These are phyloP conservation scores for Termitomyces sp. DNA, from an alignment of 768 basidiomycete species.

Conservation along the genomic window DNA sequence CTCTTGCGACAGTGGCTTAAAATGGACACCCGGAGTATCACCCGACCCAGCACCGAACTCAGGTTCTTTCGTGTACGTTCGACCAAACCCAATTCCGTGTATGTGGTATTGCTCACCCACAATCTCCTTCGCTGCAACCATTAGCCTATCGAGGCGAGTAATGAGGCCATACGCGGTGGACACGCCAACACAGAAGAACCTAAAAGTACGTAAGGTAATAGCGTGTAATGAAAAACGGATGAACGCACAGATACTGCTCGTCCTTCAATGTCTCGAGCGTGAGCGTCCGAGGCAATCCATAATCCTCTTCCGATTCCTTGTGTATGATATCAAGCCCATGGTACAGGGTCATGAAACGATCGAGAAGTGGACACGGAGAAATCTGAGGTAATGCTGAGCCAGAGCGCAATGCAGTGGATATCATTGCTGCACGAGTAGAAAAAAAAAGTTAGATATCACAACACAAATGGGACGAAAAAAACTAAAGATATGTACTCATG, in stretches of 20 bases:
- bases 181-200: constrained; percentile 71
- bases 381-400: constrained; percentile 81
- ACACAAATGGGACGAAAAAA: neutral
- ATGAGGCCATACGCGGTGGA: constrained; percentile 67
- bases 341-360: constrained; percentile 43
- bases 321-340: constrained; percentile 68
- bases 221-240: neutral
- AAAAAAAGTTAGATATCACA: neutral
- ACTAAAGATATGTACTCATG: constrained; percentile 50
- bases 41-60: constrained; percentile 8
- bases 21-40: constrained; percentile 5
- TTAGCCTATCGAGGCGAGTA: constrained; percentile 70
- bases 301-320: constrained; percentile 70
- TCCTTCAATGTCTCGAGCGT: constrained; percentile 73
- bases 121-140: constrained; percentile 81
- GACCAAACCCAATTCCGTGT: constrained; percentile 50
- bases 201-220: constrained; percentile 18
- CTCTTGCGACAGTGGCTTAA: constrained; percentile 5
- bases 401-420: constrained; percentile 70
- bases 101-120: constrained; percentile 88
- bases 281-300: constrained; percentile 66
- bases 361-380: constrained; percentile 69
- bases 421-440: constrained; percentile 49
- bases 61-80: neutral
- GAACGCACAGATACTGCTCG: constrained; percentile 72